Conservation (phyloP, 2,329 filamentous ascomycete genomes). For the Cadophora luteo-olivacea region DNA sequence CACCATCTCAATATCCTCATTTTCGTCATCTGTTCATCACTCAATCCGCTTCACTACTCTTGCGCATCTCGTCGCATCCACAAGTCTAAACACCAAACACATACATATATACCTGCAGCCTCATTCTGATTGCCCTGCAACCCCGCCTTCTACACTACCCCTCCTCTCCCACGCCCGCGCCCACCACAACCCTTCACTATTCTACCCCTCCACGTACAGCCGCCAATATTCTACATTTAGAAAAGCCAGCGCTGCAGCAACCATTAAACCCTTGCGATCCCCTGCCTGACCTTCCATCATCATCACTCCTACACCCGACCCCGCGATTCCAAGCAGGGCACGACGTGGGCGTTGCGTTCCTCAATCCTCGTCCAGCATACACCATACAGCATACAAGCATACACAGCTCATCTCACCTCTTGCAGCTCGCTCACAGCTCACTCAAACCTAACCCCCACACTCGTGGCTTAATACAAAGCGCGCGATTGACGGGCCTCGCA, state of each 20-base stretch:
- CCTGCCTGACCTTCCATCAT: conserved; percentile 7
- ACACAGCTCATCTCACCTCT: background rate
- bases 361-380: no score
- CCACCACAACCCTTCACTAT: background rate
- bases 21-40: background rate
- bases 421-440: background rate
- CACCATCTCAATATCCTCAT: no score
- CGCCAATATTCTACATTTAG: conserved; percentile 5
- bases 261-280: background rate
- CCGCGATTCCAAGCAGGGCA: conserved; percentile 20
- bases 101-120: background rate
- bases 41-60: background rate
- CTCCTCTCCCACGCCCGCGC: background rate
- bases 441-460: conserved; percentile 24
- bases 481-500: conserved; percentile 26
- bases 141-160: background rate
- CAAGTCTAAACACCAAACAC: background rate
- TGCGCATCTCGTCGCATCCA: background rate
- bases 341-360: background rate
- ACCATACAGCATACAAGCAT: no score
- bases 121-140: conserved; percentile 3
- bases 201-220: conserved; percentile 12
- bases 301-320: background rate
- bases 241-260: background rate
- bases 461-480: conserved; percentile 23